A percentile compares a stretch with the other conserved stretches of the same genome.
Evolutionary conservation across 2,329 filamentous ascomycete species (phyloP).

Genomic region (Trichoderma aggressivum): DNA sequence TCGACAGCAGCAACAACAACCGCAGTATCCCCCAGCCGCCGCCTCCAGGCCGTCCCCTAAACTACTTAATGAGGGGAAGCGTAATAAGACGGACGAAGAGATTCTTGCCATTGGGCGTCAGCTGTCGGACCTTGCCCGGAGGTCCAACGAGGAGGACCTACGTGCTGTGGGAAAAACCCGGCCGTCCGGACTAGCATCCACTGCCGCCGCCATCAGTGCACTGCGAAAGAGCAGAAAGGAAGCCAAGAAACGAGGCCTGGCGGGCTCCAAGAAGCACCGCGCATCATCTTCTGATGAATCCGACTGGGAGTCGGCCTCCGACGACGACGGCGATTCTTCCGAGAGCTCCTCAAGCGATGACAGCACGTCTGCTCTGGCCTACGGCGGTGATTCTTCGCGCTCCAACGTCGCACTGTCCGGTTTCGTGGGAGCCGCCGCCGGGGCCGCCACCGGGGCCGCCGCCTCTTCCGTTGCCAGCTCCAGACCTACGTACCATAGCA

Average conservation of each 20-base stretch:
- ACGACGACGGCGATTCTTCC: slow-evolving; percentile 35
- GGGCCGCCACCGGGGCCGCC: slow-evolving; percentile 38
- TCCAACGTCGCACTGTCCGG: slow-evolving; percentile 26
- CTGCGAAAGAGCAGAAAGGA: slow-evolving; percentile 40
- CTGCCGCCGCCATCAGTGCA: slow-evolving; percentile 40
- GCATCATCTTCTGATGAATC: slow-evolving; percentile 44
- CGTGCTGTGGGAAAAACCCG: slow-evolving; percentile 36
- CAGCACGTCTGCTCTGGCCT: slow-evolving; percentile 39
- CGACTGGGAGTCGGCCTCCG: slow-evolving; percentile 57
- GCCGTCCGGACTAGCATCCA: slow-evolving; percentile 32
- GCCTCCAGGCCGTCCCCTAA: neutral
- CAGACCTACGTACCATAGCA: slow-evolving; percentile 25
- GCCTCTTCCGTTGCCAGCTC: slow-evolving; percentile 19
- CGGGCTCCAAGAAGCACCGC: slow-evolving; percentile 40
- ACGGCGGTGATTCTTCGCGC: slow-evolving; percentile 27
- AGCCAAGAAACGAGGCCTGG: slow-evolving; percentile 36
- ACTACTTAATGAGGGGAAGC: slow-evolving; percentile 13
- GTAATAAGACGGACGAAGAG: slow-evolving; percentile 53
- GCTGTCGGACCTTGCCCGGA: slow-evolving; percentile 50
- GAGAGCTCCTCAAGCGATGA: slow-evolving; percentile 34
- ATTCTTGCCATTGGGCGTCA: slow-evolving; percentile 54
- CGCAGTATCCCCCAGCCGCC: neutral
- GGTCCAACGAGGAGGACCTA: slow-evolving; percentile 50
- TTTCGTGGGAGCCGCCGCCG: slow-evolving; percentile 39
- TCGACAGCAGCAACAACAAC: neutral